phyloP scores from a whole-genome alignment of 108 stramenopile genomes.

The Nitzschia palea region DNA sequence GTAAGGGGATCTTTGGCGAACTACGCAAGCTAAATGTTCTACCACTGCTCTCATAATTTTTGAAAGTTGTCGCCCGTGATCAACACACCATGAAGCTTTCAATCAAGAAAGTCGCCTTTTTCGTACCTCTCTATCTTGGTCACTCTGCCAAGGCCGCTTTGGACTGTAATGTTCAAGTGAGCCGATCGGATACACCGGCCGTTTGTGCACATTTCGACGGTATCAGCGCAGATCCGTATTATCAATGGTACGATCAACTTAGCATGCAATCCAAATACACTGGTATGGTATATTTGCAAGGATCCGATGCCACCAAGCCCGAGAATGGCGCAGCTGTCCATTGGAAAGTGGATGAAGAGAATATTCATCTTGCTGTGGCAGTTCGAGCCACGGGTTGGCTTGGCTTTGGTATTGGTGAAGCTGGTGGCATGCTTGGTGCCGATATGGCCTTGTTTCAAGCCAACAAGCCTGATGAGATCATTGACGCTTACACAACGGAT shows the following conservation, averaged over 20 bases:
- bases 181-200: neutral
- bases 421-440: conserved; percentile 45
- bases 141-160: too few species aligned
- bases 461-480: conserved; percentile 24
- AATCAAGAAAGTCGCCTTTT: too few species aligned
- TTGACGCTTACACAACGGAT: conserved; percentile 50
- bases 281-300: neutral
- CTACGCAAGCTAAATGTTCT: too few species aligned
- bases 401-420: conserved; percentile 46
- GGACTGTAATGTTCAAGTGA: neutral
- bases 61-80: too few species aligned
- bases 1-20: too few species aligned
- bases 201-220: conserved; percentile 11
- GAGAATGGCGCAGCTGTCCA: conserved; percentile 41
- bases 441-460: conserved; percentile 41
- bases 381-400: conserved; percentile 49
- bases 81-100: too few species aligned
- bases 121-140: too few species aligned
- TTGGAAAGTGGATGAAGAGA: conserved; percentile 35
- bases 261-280: conserved; percentile 4
- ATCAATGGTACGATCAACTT: conserved; percentile 1
- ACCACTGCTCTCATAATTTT: too few species aligned
- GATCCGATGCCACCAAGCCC: conserved; percentile 7
- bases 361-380: conserved; percentile 35
- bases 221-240: neutral